phyloP scores from a whole-genome alignment of 2,329 filamentous ascomycete species.

The Daldinia sp. region DNA sequence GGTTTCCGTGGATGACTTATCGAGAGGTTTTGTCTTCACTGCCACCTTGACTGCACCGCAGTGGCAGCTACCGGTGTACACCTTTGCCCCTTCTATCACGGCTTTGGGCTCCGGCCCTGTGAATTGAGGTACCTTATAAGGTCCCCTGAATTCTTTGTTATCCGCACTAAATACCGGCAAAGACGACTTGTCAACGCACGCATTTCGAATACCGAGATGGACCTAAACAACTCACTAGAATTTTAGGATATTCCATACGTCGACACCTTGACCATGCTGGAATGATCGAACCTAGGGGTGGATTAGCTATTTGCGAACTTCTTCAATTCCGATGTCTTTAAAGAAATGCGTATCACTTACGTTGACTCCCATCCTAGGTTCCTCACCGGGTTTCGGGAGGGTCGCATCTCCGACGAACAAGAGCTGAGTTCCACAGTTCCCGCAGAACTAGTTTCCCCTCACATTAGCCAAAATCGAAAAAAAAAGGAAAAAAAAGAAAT shows the following conservation, averaged over 20 bases:
- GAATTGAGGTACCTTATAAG: slow-evolving; percentile 50
- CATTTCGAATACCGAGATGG: not conserved
- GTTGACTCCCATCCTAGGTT: slow-evolving; percentile 52
- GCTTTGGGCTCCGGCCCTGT: slow-evolving; percentile 52
- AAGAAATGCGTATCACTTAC: slow-evolving; percentile 44
- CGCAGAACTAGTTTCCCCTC: slow-evolving; percentile 56
- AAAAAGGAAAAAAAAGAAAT: not conserved
- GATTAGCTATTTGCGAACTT: slow-evolving; percentile 2
- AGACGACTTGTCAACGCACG: not conserved
- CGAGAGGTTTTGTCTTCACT: slow-evolving; percentile 53
- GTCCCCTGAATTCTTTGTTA: slow-evolving; percentile 45
- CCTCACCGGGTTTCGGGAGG: slow-evolving; percentile 41
- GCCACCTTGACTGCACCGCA: slow-evolving; percentile 59
- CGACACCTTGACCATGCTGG: slow-evolving; percentile 51
- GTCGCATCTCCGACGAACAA: slow-evolving; percentile 41
- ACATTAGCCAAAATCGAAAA: slow-evolving; percentile 8
- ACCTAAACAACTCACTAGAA: slow-evolving; percentile 46
- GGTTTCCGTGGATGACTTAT: slow-evolving; percentile 47
- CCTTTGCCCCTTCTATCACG: slow-evolving; percentile 49
- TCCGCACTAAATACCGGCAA: slow-evolving; percentile 48
- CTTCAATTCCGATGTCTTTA: not conserved
- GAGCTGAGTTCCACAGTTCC: slow-evolving; percentile 57
- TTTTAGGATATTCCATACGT: slow-evolving; percentile 52
- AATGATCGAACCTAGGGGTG: slow-evolving; percentile 52
- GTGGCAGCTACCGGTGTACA: slow-evolving; percentile 62